Evolutionary conservation across 192 early-diverging fungal species (phyloP), one percentile per base, ranked within the genome.

Genomic region (Entomortierella chlamydospora): DNA sequence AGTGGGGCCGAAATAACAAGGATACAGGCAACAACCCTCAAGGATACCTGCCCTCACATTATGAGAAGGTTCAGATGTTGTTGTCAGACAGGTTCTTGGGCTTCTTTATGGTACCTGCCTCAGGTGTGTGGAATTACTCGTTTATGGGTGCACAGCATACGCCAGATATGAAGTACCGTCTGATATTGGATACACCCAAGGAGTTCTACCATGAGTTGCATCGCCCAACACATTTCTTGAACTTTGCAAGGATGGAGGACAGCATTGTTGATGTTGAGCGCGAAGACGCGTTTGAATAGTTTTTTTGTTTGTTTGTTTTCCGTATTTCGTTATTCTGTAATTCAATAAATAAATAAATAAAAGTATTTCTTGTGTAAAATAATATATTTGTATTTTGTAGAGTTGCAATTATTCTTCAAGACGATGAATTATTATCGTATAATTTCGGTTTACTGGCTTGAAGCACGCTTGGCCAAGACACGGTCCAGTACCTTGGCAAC

Each of bases 181-280:
- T 98, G 57, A 91, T 90, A 47, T 83, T 99, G 58, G 98, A 98
- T 68, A 90, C 93, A 37, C 97, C 98, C 13, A 96, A 96, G 74
- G 95, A 96, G 68, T 99, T 98, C 74, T 99, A 98, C 85, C 94
- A 99, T 74, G 95, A 97, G 82, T 88, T 90, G 53, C 98, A 99
- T 82, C 92, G 98, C 17, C 93, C 98, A 18, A 93, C 90, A 76
- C 98, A 99, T 67, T 99, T 98, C 83, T 86, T 97, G 81, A 98
- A 94, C 82, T 99, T 95, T 85, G 87, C 88, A 50, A 85, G 84
- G 8, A 88, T 93, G 85, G 92, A 89, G 50, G 86, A 88, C 23
- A 72, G 83, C 26, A 61, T 70, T 28, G 70, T 85, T 28, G 90
- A 89, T 26, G 88, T 86, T 11, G 89, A 91, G 78, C 71, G 84